phyloP scores from a whole-genome alignment of 345 rosid species.

The Arabidopsis thaliana region DNA sequence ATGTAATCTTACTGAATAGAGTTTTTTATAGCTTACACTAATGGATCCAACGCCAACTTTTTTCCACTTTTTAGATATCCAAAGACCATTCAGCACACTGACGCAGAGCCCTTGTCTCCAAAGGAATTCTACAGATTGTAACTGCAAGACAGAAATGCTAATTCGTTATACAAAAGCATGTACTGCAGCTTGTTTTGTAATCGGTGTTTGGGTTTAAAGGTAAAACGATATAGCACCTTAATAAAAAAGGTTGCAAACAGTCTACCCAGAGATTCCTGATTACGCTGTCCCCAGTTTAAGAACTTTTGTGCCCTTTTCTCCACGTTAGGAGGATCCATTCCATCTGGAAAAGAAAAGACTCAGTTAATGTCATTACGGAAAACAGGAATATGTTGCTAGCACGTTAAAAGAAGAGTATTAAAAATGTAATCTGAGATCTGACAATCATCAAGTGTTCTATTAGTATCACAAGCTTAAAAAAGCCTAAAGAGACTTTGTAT shows the following conservation, averaged over 20 bases:
- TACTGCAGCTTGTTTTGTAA: not conserved
- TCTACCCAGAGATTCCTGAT: slow-evolving; percentile 52
- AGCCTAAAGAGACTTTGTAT: not conserved
- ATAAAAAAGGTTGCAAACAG: slow-evolving; percentile 40
- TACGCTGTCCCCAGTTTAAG: slow-evolving; percentile 54
- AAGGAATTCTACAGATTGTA: slow-evolving; percentile 57
- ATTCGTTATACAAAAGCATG: slow-evolving; percentile 6
- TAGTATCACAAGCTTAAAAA: not conserved
- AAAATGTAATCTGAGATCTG: not conserved
- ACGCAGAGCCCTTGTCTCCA: slow-evolving; percentile 63
- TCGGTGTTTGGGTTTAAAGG: slow-evolving; percentile 1
- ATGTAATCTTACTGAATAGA: not conserved
- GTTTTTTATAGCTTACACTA: slow-evolving; percentile 42
- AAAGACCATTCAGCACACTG: slow-evolving; percentile 52
- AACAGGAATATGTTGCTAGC: not conserved
- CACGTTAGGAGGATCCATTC: slow-evolving; percentile 50
- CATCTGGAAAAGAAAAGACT: slow-evolving; percentile 45
- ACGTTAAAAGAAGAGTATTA: not conserved
- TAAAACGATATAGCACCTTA: slow-evolving; percentile 12
- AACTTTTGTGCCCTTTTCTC: slow-evolving; percentile 43
- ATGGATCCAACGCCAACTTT: slow-evolving; percentile 32
- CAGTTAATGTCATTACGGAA: slow-evolving; percentile 10
- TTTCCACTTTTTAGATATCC: slow-evolving; percentile 51
- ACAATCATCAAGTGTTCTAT: not conserved
- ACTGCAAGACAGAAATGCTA: slow-evolving; percentile 42